A percentile compares a stretch with the other conserved stretches of the same genome.
Conservation (phyloP, 345 rosid species). For the Euphorbia peplus region DNA sequence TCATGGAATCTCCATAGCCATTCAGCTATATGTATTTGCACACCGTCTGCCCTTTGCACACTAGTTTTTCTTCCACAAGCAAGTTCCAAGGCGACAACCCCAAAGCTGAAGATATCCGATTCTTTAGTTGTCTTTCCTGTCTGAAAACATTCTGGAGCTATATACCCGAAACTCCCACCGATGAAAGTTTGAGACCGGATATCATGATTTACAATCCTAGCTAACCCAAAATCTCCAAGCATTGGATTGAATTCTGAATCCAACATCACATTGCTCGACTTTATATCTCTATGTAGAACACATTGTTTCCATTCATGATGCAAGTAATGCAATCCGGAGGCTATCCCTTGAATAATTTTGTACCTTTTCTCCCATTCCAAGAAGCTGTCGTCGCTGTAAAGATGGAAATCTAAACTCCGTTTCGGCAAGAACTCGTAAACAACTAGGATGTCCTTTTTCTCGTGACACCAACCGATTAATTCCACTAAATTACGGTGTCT, state of each 20-base stretch:
- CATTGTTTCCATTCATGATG: neutral
- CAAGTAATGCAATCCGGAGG: slow-evolving; percentile 10
- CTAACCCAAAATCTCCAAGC: slow-evolving; percentile 1
- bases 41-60: neutral
- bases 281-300: neutral
- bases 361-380: neutral
- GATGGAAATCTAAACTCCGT: slow-evolving; percentile 4
- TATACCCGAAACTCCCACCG: neutral
- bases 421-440: neutral
- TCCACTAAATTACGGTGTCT: neutral
- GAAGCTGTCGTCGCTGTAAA: neutral
- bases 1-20: neutral
- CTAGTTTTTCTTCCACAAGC: neutral
- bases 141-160: neutral
- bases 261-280: neutral
- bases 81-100: neutral
- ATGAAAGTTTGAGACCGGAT: neutral
- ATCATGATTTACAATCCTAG: neutral
- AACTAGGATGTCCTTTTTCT: neutral
- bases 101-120: slow-evolving; percentile 1
- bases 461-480: slow-evolving; percentile 3
- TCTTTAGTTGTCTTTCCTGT: neutral
- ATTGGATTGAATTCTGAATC: neutral
- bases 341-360: neutral
- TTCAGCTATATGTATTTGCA: neutral